These are phyloP conservation scores for Globisporangium nagaii DNA, from an alignment of 352 stramenopile genomes.

Conservation along the genomic window DNA sequence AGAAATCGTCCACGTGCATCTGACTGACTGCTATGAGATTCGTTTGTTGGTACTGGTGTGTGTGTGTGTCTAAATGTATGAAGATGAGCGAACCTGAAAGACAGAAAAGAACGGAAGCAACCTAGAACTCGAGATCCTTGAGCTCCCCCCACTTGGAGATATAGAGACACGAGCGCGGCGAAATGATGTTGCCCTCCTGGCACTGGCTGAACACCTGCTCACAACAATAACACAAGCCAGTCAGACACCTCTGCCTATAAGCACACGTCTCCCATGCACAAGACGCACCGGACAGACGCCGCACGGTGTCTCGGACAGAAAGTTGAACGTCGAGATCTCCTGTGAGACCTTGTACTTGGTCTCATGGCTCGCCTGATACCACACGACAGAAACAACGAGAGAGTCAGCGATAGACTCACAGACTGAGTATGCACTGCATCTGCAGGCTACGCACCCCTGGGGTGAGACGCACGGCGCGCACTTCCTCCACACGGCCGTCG, in stretches of 20 bases:
- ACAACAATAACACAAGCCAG: constrained; percentile 7
- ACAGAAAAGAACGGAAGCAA: too few species aligned
- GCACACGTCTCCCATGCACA: too few species aligned
- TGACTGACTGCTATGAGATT: too few species aligned
- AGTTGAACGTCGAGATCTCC: constrained; percentile 85
- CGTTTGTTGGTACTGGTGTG: too few species aligned
- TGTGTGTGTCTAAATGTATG: too few species aligned
- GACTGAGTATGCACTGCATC: not conserved
- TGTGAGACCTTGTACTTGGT: constrained; percentile 87
- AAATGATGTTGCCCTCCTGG: constrained; percentile 89
- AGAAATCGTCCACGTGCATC: too few species aligned
- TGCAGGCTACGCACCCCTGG: constrained; percentile 41
- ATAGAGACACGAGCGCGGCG: constrained; percentile 87
- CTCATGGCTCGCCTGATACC: constrained; percentile 52
- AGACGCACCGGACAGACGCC: constrained; percentile 81
- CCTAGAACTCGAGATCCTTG: constrained; percentile 81
- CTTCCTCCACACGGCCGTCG: constrained; percentile 88
- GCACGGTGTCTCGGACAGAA: constrained; percentile 86
- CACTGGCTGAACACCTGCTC: constrained; percentile 86
- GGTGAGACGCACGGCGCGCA: constrained; percentile 72
- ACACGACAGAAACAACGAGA: not conserved
- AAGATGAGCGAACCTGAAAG: not conserved
- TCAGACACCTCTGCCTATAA: too few species aligned
- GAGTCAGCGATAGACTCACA: not conserved
- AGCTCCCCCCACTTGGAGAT: constrained; percentile 89